Base-by-base conservation (phyloP, 2,329 filamentous ascomycete species). In the Fusarium beomiforme region DNA sequence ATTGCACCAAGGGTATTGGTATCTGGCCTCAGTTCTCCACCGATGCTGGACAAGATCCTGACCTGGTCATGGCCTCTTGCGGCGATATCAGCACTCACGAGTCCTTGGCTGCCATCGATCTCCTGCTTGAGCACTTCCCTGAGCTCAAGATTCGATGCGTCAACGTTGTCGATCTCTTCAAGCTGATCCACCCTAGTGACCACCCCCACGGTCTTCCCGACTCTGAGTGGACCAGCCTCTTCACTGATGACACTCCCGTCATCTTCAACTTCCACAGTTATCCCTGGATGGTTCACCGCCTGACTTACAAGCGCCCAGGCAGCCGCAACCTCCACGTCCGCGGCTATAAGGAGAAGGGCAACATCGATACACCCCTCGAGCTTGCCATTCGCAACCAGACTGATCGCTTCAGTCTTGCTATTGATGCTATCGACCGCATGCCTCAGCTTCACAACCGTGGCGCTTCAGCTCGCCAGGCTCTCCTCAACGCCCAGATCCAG, bases 191-290 rank as follows among this genome's bases (percentile, higher is more conserved):
- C 64, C 85, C 89, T 61, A 83, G 81, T 23, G 89, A 93, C 75
- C 92, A 95, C 78, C 90, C 92, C 0, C 92, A 95, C 81, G 92
- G 92, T 42, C 85, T 94, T 62, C 86, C 84, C 0, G 89, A 93
- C 73, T 70, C 75, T 21, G 90, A 93, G 77, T 95, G 90, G 88
- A 81, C 81, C 17, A 84, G 90, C 41, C 82, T 94, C 71, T 95
- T 95, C 85, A 94, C 92, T 2, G 84, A 86, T 19, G 84, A 93
- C 83, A 90, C 86, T 71, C 92, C 92, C 24, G 84, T 93, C 78
- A 89, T 94, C 77, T 94, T 95, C 85, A 94, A 94, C 83, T 95
- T 94, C 88, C 92, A 95, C 83, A 91, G 89, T 34, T 94, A 95
- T 82, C 92, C 92, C 12, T 94, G 91, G 91, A 85, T 95, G 75